phyloP scores from a whole-genome alignment of 2,329 filamentous ascomycete genomes.

The Conoideocrella luteorostrata region DNA sequence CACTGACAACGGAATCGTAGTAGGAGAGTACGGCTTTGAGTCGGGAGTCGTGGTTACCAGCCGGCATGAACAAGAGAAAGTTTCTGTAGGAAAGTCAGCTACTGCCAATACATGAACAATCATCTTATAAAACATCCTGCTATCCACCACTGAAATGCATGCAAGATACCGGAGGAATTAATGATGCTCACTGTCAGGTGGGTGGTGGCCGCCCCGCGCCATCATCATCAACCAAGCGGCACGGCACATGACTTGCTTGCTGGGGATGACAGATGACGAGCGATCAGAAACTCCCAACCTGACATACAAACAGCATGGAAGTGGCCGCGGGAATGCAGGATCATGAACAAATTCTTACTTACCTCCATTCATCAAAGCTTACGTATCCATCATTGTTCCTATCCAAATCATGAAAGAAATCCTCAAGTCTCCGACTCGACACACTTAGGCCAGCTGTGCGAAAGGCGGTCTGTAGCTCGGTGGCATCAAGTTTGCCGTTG shows the following conservation, averaged over 20 bases:
- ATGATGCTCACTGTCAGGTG: background rate
- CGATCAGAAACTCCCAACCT: conserved; percentile 8
- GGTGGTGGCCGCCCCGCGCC: conserved; percentile 2
- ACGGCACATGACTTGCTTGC: conserved; percentile 16
- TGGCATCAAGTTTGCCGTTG: conserved; percentile 79
- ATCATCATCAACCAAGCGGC: conserved; percentile 2
- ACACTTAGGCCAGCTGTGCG: conserved; percentile 71
- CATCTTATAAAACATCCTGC: too few relatives aligned
- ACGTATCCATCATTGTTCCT: conserved; percentile 82
- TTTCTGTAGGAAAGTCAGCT: conserved; percentile 48
- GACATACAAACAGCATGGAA: background rate
- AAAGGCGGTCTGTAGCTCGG: conserved; percentile 77
- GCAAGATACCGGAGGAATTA: background rate
- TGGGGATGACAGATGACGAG: conserved; percentile 6
- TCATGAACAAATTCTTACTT: conserved; percentile 31
- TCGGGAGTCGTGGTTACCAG: conserved; percentile 55
- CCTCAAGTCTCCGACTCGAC: conserved; percentile 67
- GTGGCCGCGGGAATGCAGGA: background rate
- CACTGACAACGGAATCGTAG: conserved; percentile 80
- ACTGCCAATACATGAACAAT: too few relatives aligned
- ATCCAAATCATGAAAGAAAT: conserved; percentile 88
- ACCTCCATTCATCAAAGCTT: conserved; percentile 96
- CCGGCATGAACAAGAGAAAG: conserved; percentile 85
- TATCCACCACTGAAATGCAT: background rate
- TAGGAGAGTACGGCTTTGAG: conserved; percentile 82